Conservation (phyloP, 73 alveolate species). For the Tetrahymena elliotti region DNA sequence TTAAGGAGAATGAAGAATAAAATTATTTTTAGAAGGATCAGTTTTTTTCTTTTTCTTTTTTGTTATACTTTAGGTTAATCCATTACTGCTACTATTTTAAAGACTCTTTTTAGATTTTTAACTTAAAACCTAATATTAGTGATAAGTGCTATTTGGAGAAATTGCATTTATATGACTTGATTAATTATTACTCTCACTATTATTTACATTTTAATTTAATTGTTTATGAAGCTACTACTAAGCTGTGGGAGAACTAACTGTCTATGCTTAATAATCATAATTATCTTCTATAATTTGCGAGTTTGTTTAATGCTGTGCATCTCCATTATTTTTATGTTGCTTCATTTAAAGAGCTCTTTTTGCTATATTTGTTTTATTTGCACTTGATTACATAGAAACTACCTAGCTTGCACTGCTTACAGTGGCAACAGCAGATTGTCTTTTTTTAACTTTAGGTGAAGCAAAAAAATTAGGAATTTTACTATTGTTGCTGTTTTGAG, state of each 20-base stretch:
- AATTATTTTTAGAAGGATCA: not conserved
- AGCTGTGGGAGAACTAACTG: not conserved
- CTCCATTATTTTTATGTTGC: not conserved
- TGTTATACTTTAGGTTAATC: not conserved
- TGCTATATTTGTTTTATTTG: not conserved
- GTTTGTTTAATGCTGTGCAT: not conserved
- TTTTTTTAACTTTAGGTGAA: not conserved
- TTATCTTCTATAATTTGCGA: not conserved
- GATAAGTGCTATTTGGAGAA: not conserved
- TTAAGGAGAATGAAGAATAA: not conserved
- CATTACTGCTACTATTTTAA: not conserved
- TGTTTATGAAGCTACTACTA: not conserved
- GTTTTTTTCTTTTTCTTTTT: not conserved
- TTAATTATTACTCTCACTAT: not conserved
- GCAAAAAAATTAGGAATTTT: not conserved
- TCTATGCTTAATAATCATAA: not conserved
- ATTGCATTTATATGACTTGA: not conserved
- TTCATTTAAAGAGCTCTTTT: not conserved
- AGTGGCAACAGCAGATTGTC: not conserved
- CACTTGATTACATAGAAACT: not conserved
- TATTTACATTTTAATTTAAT: not conserved
- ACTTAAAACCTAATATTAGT: not conserved
- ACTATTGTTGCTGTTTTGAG: not conserved
- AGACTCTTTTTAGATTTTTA: not conserved
- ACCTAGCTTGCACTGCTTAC: not conserved